Percentiles rank a stretch among this genome's conserved stretches.
These are phyloP conservation scores for Asparagopsis taxiformis DNA, from an alignment of 31 red algal species.

Conservation along the genomic window DNA sequence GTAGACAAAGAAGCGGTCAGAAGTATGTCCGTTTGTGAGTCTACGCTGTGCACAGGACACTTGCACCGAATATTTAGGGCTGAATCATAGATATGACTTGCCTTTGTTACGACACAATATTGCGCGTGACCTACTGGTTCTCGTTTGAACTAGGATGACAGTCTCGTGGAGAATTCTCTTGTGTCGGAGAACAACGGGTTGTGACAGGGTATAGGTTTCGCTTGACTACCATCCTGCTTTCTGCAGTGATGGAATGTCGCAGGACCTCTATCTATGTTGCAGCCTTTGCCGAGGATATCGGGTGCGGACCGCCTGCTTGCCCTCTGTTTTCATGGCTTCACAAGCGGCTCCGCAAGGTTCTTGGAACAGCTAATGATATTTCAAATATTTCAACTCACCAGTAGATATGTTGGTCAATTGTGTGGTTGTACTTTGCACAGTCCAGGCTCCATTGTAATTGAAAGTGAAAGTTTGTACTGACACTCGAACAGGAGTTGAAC, in stretches of 20 bases:
- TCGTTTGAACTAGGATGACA: neutral
- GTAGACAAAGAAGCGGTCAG: too few relatives aligned
- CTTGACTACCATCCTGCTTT: neutral
- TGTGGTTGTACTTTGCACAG: too few relatives aligned
- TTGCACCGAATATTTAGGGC: too few relatives aligned
- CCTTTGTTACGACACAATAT: too few relatives aligned
- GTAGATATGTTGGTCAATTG: too few relatives aligned
- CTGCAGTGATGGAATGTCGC: neutral
- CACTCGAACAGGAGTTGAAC: too few relatives aligned
- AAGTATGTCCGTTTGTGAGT: too few relatives aligned
- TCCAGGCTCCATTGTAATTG: neutral
- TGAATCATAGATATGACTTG: too few relatives aligned
- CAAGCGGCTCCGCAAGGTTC: neutral
- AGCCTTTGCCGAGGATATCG: neutral
- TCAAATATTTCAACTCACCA: too few relatives aligned
- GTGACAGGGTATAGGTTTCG: neutral
- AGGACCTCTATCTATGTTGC: neutral
- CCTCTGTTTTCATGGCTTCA: neutral
- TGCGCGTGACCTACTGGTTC: neutral
- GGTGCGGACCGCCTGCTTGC: neutral
- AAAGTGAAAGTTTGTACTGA: too few relatives aligned
- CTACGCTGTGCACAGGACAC: too few relatives aligned
- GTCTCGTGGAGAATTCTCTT: neutral
- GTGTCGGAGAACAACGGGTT: neutral
- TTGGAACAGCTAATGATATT: slow-evolving; percentile 1